A percentile compares a stretch with the other conserved stretches of the same genome.
Conservation (phyloP, 441 rosid genomes). For the Sinapis alba region DNA sequence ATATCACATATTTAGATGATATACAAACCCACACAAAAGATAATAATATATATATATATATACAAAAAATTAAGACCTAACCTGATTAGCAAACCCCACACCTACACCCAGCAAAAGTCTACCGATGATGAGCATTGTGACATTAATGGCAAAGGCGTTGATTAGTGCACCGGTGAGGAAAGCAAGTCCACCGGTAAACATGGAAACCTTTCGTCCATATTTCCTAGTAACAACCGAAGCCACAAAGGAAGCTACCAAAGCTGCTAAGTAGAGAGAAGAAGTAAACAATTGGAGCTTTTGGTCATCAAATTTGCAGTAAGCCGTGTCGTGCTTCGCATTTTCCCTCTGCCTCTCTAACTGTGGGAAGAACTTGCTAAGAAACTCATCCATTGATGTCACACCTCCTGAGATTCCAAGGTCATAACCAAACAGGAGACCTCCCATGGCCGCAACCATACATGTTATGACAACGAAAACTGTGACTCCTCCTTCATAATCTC, state of each 20-base stretch:
- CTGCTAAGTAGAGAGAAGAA: slow-evolving; percentile 83
- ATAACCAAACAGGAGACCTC: slow-evolving; percentile 87
- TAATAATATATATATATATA: too few relatives aligned
- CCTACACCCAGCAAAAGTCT: slow-evolving; percentile 86
- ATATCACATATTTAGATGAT: too few relatives aligned
- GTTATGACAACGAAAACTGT: slow-evolving; percentile 67
- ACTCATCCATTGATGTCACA: slow-evolving; percentile 74
- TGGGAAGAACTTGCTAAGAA: slow-evolving; percentile 69
- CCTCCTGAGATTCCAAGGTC: slow-evolving; percentile 97
- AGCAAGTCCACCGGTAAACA: slow-evolving; percentile 82
- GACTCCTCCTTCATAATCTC: slow-evolving; percentile 73
- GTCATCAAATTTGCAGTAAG: slow-evolving; percentile 79
- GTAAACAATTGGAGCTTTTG: slow-evolving; percentile 72
- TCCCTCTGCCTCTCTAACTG: slow-evolving; percentile 49
- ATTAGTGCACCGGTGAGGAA: slow-evolving; percentile 74
- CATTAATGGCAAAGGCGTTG: slow-evolving; percentile 67
- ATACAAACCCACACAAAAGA: too few relatives aligned
- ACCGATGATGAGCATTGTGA: slow-evolving; percentile 81
- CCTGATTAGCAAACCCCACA: slow-evolving; percentile 94
- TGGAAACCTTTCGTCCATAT: slow-evolving; percentile 70
- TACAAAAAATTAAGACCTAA: slow-evolving; percentile 18
- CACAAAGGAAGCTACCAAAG: slow-evolving; percentile 61
- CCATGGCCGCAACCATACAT: slow-evolving; percentile 88
- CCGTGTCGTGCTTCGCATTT: slow-evolving; percentile 37
- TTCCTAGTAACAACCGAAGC: slow-evolving; percentile 69